phyloP scores from a whole-genome alignment of 1,284 basidiomycete species.

The Microbotryum lychnidis-dioicae region DNA sequence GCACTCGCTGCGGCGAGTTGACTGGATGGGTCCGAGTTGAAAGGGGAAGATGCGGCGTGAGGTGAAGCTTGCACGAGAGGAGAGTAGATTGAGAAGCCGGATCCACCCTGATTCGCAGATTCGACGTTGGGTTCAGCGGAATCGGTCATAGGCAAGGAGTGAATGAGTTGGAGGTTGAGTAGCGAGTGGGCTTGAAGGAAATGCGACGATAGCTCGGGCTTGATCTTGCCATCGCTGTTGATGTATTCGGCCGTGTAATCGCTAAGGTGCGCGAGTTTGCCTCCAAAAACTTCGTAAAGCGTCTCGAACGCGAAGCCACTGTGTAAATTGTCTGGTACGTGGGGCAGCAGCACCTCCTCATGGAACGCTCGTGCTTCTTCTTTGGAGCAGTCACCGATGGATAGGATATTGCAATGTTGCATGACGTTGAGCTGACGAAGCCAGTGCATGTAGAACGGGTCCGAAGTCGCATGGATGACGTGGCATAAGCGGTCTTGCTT shows the following conservation, averaged over 20 bases:
- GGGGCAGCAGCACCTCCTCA: slow-evolving; percentile 53
- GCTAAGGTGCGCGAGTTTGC: slow-evolving; percentile 68
- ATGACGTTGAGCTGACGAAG: slow-evolving; percentile 29
- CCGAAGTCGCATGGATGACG: slow-evolving; percentile 71
- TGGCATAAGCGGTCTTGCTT: slow-evolving; percentile 75
- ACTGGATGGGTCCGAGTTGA: slow-evolving; percentile 51
- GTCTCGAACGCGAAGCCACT: slow-evolving; percentile 56
- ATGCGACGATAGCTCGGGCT: slow-evolving; percentile 27
- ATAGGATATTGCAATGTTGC: slow-evolving; percentile 52
- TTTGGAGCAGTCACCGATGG: slow-evolving; percentile 66
- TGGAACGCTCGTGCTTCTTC: slow-evolving; percentile 58
- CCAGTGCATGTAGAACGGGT: slow-evolving; percentile 65
- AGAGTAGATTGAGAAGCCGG: slow-evolving; percentile 31
- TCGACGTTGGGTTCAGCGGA: slow-evolving; percentile 1
- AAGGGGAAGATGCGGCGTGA: slow-evolving; percentile 66
- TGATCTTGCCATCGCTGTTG: slow-evolving; percentile 32
- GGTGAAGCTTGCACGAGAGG: slow-evolving; percentile 47
- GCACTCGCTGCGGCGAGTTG: not conserved
- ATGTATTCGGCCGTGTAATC: slow-evolving; percentile 63
- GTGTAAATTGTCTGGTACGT: slow-evolving; percentile 53
- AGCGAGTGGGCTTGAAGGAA: slow-evolving; percentile 34
- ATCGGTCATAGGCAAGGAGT: slow-evolving; percentile 13
- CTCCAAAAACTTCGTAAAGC: slow-evolving; percentile 67
- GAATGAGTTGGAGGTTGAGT: slow-evolving; percentile 36
- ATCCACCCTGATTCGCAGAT: not conserved